phyloP scores from a whole-genome alignment of 441 rosid species.

The Geranium incanum region DNA sequence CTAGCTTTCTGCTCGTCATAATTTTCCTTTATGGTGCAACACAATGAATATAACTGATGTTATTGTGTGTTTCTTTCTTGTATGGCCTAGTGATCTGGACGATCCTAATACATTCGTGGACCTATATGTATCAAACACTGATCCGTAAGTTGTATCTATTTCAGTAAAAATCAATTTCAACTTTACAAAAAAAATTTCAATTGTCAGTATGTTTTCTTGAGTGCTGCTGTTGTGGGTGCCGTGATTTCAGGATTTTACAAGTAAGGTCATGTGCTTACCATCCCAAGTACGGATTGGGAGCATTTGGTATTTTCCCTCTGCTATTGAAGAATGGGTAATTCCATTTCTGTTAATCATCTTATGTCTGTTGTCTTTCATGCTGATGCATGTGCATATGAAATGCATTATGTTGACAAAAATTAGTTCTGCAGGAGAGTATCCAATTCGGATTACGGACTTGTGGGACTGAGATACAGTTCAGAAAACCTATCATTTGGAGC shows the following conservation, averaged over 20 bases:
- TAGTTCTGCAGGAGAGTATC: conserved; percentile 30
- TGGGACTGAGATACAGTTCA: conserved; percentile 87
- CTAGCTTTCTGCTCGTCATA: not conserved
- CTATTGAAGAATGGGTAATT: conserved; percentile 45
- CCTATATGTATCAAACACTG: conserved; percentile 61
- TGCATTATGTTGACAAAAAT: conserved; percentile 17
- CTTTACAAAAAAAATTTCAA: not conserved
- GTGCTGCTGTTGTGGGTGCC: conserved; percentile 16
- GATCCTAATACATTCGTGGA: conserved; percentile 90
- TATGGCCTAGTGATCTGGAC: conserved; percentile 56
- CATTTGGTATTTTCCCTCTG: conserved; percentile 67
- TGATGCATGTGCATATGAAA: conserved; percentile 1
- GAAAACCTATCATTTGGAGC: conserved; percentile 65
- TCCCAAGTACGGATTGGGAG: conserved; percentile 73
- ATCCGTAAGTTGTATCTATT: conserved; percentile 48
- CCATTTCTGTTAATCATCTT: conserved; percentile 2
- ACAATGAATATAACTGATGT: not conserved
- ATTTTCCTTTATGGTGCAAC: not conserved
- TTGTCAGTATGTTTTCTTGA: not conserved
- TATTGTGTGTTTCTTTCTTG: conserved; percentile 2
- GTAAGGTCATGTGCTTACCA: conserved; percentile 64
- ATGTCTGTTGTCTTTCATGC: not conserved
- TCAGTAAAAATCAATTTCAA: not conserved
- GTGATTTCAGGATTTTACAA: conserved; percentile 45
- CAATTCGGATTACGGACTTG: conserved; percentile 52